These are phyloP conservation scores for Globisporangium ultimum DNA, from an alignment of 352 stramenopile species.

Conservation along the genomic window DNA sequence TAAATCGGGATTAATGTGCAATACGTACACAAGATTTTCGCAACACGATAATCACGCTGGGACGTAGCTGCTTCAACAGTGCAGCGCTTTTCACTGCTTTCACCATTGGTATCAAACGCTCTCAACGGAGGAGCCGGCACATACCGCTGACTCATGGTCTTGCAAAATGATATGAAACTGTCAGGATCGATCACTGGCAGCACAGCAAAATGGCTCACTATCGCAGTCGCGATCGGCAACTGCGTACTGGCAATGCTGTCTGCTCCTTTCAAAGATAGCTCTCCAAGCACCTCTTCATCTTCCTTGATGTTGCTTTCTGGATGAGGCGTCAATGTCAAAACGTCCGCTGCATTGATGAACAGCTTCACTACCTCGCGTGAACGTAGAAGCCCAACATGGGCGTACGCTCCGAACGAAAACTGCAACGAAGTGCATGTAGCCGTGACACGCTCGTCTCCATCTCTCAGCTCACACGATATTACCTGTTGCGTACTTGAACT, in stretches of 20 bases:
- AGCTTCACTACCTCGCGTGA: slow-evolving; percentile 3
- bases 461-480: slow-evolving; percentile 4
- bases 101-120: slow-evolving; percentile 33
- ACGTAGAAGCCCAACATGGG: slow-evolving; percentile 14
- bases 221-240: slow-evolving; percentile 4
- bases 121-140: slow-evolving; percentile 42
- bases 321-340: background rate
- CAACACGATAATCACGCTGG: slow-evolving; percentile 51
- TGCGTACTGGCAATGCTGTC: background rate
- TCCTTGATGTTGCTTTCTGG: background rate
- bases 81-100: slow-evolving; percentile 25
- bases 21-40: slow-evolving; percentile 49
- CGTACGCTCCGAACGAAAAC: slow-evolving; percentile 15
- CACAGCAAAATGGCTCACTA: slow-evolving; percentile 49
- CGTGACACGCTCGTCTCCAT: background rate
- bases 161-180: slow-evolving; percentile 25
- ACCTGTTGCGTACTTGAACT: background rate
- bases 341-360: slow-evolving; percentile 14
- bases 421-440: background rate
- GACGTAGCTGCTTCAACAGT: slow-evolving; percentile 22
- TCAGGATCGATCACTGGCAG: slow-evolving; percentile 16
- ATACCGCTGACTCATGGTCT: slow-evolving; percentile 37
- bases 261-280: slow-evolving; percentile 18
- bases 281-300: background rate
- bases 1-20: background rate